These are phyloP conservation scores for Violaceomyces palustris DNA, from an alignment of 1,284 basidiomycete species.

Conservation along the genomic window DNA sequence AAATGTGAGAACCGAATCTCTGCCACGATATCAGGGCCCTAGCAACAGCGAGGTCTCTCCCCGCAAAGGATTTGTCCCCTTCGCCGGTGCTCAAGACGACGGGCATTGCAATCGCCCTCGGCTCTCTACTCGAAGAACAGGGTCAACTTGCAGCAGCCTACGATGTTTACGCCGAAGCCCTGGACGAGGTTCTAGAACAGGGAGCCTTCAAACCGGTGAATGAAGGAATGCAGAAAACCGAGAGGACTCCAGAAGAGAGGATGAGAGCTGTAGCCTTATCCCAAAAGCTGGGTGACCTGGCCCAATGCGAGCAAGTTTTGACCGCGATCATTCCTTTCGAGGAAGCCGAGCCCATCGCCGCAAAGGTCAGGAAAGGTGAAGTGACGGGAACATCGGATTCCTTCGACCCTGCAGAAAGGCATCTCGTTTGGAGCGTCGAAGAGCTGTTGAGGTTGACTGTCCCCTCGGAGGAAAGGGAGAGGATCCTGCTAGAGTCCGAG, in stretches of 20 bases:
- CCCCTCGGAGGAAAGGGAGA: constrained; percentile 12
- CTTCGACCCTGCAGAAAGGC: constrained; percentile 38
- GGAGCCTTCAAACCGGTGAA: constrained; percentile 3
- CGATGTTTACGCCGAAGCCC: constrained; percentile 37
- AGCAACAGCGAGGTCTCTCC: constrained; percentile 16
- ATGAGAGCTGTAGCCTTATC: constrained; percentile 44
- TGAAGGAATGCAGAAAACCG: constrained; percentile 4
- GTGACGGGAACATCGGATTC: constrained; percentile 18
- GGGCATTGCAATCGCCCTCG: constrained; percentile 50
- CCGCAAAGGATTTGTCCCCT: constrained; percentile 7
- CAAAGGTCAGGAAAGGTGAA: too few species aligned
- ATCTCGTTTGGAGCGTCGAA: constrained; percentile 52
- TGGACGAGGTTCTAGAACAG: constrained; percentile 29
- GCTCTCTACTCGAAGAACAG: constrained; percentile 42
- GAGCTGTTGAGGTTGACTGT: constrained; percentile 40
- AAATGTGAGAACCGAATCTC: too few species aligned
- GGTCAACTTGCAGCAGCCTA: constrained; percentile 24
- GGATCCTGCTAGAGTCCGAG: not conserved
- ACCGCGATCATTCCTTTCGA: constrained; percentile 3
- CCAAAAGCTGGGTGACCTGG: constrained; percentile 43
- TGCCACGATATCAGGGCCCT: too few species aligned
- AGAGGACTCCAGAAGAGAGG: constrained; percentile 18
- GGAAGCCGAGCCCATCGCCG: too few species aligned
- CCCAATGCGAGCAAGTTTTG: constrained; percentile 24
- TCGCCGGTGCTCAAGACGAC: constrained; percentile 46